Evolutionary conservation across 2,329 filamentous ascomycete genomes (phyloP).

Genomic region (Microcera coccophila): DNA sequence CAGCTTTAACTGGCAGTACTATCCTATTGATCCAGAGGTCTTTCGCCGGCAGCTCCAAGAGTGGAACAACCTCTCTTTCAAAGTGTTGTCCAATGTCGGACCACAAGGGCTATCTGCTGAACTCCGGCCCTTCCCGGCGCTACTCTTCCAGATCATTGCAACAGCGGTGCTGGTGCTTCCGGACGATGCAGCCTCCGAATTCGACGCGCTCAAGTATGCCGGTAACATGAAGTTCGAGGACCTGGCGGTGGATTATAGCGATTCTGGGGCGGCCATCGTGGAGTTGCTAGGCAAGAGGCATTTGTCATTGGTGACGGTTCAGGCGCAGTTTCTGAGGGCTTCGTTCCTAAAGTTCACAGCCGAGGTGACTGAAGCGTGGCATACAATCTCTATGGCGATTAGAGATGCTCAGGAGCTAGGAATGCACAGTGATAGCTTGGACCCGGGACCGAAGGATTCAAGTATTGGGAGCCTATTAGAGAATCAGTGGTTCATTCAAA

Average conservation of each 20-base stretch:
- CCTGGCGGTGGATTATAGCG: constrained; percentile 57
- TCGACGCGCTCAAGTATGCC: constrained; percentile 56
- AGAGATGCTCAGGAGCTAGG: constrained; percentile 61
- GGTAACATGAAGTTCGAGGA: constrained; percentile 58
- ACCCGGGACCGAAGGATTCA: constrained; percentile 46
- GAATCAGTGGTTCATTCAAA: constrained; percentile 56
- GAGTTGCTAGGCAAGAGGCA: constrained; percentile 54
- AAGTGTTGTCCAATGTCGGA: constrained; percentile 45
- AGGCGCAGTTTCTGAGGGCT: constrained; percentile 55
- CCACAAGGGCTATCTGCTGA: constrained; percentile 49
- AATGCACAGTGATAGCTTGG: constrained; percentile 51
- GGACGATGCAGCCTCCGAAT: constrained; percentile 43
- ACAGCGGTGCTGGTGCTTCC: constrained; percentile 52
- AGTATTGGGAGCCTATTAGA: constrained; percentile 48
- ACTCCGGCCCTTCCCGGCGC: constrained; percentile 54
- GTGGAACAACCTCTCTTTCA: constrained; percentile 54
- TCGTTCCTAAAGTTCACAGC: constrained; percentile 57
- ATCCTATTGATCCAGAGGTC: constrained; percentile 49
- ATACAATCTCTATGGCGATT: constrained; percentile 53
- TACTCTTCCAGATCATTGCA: constrained; percentile 58
- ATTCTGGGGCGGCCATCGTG: constrained; percentile 52
- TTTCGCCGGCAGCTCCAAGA: constrained; percentile 49
- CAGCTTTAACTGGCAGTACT: constrained; percentile 60
- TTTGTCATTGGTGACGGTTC: constrained; percentile 53
- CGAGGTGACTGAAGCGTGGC: constrained; percentile 58